A percentile compares a stretch with the other conserved stretches of the same genome.
Evolutionary conservation across 1,139 yeast species (phyloP).

Genomic region (Candida tunisiensis): DNA sequence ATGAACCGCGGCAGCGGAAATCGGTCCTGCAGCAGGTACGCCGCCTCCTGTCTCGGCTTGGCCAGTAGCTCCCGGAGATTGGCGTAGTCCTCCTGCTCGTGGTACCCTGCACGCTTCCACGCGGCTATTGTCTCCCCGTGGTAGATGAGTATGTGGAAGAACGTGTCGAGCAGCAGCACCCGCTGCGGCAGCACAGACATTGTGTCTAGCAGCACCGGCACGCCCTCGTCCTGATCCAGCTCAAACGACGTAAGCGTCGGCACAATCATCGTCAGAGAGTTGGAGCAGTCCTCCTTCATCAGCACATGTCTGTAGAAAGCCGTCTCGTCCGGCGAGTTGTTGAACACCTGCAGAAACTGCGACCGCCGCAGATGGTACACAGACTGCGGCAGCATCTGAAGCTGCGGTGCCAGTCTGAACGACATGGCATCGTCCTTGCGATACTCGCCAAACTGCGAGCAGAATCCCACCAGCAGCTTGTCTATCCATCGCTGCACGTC

Average conservation of each 20-base stretch:
- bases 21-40: conserved; percentile 46
- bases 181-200: conserved; percentile 43
- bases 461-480: conserved; percentile 52
- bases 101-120: conserved; percentile 56
- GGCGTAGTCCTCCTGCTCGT: conserved; percentile 45
- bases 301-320: conserved; percentile 50
- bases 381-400: conserved; percentile 61
- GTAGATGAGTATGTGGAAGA: conserved; percentile 53
- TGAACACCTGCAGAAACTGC: conserved; percentile 52
- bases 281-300: conserved; percentile 48
- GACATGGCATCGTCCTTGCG: conserved; percentile 49
- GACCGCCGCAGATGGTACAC: conserved; percentile 58
- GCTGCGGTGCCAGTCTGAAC: conserved; percentile 52
- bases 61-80: conserved; percentile 44
- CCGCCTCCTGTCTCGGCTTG: conserved; percentile 52
- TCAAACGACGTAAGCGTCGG: conserved; percentile 56
- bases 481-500: conserved; percentile 69
- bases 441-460: conserved; percentile 66
- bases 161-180: conserved; percentile 52
- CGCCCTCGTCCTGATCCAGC: conserved; percentile 36
- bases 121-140: conserved; percentile 55
- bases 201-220: conserved; percentile 54
- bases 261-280: conserved; percentile 57
- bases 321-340: conserved; percentile 70
- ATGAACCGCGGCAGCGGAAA: conserved; percentile 61